These are phyloP conservation scores for Cladosporium halotolerans DNA, from an alignment of 2,329 filamentous ascomycete genomes.

Conservation along the genomic window DNA sequence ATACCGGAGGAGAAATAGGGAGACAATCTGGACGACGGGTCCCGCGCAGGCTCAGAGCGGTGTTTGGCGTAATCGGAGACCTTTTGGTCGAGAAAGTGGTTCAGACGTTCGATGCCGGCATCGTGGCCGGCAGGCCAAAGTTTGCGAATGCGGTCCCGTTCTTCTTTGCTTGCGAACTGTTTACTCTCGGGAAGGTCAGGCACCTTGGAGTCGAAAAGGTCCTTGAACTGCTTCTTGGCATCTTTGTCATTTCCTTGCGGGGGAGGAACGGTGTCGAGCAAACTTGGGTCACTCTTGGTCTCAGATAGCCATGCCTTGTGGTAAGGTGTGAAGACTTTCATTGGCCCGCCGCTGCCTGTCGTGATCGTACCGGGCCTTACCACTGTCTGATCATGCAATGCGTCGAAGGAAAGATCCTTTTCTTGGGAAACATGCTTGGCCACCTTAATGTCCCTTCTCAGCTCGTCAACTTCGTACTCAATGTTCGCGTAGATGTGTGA, in stretches of 20 bases:
- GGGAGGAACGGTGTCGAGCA: slow-evolving; percentile 38
- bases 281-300: slow-evolving; percentile 36
- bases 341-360: slow-evolving; percentile 39
- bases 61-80: slow-evolving; percentile 33
- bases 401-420: slow-evolving; percentile 35
- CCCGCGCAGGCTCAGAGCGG: slow-evolving; percentile 37
- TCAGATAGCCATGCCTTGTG: slow-evolving; percentile 42
- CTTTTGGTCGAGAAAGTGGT: slow-evolving; percentile 36
- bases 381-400: slow-evolving; percentile 46
- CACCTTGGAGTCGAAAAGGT: slow-evolving; percentile 52
- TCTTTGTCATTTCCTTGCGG: slow-evolving; percentile 39
- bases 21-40: slow-evolving; percentile 38
- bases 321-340: slow-evolving; percentile 49
- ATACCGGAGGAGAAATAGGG: slow-evolving; percentile 43
- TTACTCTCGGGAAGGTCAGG: slow-evolving; percentile 37
- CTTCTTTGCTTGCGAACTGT: slow-evolving; percentile 34
- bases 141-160: slow-evolving; percentile 35
- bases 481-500: slow-evolving; percentile 51
- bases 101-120: slow-evolving; percentile 37
- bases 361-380: slow-evolving; percentile 41
- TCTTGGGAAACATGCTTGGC: slow-evolving; percentile 31
- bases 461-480: slow-evolving; percentile 88
- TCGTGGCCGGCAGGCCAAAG: slow-evolving; percentile 42
- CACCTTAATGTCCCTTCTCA: slow-evolving; percentile 51
- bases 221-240: slow-evolving; percentile 44